A percentile compares a stretch with the other conserved stretches of the same genome.
These are phyloP conservation scores for Verticillium isaacii DNA, from an alignment of 2,329 filamentous ascomycete genomes.

Conservation along the genomic window DNA sequence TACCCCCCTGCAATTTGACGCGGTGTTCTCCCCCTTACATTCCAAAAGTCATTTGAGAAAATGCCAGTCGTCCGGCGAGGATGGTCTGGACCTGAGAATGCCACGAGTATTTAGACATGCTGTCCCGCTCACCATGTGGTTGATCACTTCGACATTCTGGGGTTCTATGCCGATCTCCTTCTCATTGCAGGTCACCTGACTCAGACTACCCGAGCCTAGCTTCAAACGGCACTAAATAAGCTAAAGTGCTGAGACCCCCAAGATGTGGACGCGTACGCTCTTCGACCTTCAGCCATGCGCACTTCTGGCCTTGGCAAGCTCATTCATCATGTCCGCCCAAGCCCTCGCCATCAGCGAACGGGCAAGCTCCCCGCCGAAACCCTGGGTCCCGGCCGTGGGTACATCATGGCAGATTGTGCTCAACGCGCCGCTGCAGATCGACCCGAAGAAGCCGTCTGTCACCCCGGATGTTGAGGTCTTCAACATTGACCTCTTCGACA, in stretches of 20 bases:
- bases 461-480: slow-evolving; percentile 45
- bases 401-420: slow-evolving; percentile 61
- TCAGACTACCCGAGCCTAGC: neutral
- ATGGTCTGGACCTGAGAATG: neutral
- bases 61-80: neutral
- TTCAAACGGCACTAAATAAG: neutral
- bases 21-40: neutral
- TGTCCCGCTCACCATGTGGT: neutral
- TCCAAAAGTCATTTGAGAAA: neutral
- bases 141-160: neutral
- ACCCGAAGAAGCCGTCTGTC: slow-evolving; percentile 31
- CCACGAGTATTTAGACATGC: neutral
- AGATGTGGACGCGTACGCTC: neutral
- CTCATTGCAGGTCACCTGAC: neutral
- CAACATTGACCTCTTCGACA: slow-evolving; percentile 53
- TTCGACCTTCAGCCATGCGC: neutral
- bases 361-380: neutral
- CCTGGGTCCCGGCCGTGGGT: slow-evolving; percentile 49
- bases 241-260: neutral
- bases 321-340: neutral
- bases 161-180: neutral
- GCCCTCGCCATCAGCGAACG: neutral
- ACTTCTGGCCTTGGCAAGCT: neutral
- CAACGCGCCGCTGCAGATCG: slow-evolving; percentile 29
- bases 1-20: neutral